phyloP scores from a whole-genome alignment of 495 filamentous ascomycete genomes.

The Chaetomium cochliodes region DNA sequence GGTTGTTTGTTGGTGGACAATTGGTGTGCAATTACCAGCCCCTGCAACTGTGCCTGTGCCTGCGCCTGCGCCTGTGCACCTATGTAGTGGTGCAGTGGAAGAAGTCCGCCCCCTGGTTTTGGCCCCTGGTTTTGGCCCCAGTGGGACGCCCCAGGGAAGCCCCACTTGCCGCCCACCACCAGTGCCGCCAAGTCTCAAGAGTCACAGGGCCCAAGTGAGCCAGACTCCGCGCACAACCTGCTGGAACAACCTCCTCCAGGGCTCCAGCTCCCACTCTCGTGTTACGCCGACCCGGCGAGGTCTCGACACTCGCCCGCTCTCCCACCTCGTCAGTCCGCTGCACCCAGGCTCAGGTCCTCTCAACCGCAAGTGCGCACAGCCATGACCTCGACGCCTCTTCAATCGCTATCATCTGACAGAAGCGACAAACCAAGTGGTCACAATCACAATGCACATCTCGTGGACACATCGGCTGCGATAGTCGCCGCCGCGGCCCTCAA shows the following conservation, averaged over 20 bases:
- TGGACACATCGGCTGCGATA: constrained; percentile 24
- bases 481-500: constrained; percentile 28
- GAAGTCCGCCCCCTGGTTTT: background rate
- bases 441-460: constrained; percentile 24
- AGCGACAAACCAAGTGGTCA: constrained; percentile 22
- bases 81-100: constrained; percentile 6
- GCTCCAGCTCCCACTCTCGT: background rate
- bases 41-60: background rate
- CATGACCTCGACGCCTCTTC: constrained; percentile 24
- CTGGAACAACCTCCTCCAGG: background rate
- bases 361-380: constrained; percentile 15
- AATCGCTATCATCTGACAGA: constrained; percentile 9
- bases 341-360: background rate
- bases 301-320: constrained; percentile 3
- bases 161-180: constrained; percentile 17
- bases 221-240: too few relatives aligned
- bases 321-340: background rate
- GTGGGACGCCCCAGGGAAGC: too few relatives aligned
- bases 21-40: background rate
- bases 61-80: background rate
- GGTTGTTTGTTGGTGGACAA: background rate
- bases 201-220: constrained; percentile 2
- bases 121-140: background rate
- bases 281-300: constrained; percentile 1
- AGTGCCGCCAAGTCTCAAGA: background rate